Evolutionary conservation across 2,329 filamentous ascomycete species (phyloP).

Genomic region (Coleophoma eucalyptorum): DNA sequence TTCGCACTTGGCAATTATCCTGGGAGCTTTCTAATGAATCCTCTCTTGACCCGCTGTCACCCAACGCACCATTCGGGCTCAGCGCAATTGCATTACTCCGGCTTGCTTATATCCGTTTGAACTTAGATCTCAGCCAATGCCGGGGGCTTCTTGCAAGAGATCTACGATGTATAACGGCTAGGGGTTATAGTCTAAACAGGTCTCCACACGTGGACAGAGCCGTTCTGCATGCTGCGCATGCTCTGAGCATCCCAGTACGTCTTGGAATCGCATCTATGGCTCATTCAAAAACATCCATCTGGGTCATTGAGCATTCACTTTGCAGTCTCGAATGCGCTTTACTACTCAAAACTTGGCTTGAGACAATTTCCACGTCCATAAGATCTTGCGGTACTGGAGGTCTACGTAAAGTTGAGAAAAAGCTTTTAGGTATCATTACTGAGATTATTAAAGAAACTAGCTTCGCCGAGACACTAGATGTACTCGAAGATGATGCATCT

Average conservation of each 20-base stretch:
- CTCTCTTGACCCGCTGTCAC: constrained; percentile 32
- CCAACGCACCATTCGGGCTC: constrained; percentile 54
- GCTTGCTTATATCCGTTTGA: constrained; percentile 61
- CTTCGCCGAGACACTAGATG: neutral
- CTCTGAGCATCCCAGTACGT: constrained; percentile 64
- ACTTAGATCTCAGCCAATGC: constrained; percentile 60
- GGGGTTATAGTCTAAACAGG: constrained; percentile 54
- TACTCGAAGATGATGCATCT: neutral
- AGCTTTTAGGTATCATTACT: constrained; percentile 1
- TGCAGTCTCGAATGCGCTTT: constrained; percentile 61
- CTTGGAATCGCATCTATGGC: constrained; percentile 59
- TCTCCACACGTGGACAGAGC: constrained; percentile 60
- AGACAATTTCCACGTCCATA: constrained; percentile 2
- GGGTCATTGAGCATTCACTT: constrained; percentile 60
- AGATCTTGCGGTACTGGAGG: neutral
- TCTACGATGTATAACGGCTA: constrained; percentile 54
- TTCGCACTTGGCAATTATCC: constrained; percentile 53
- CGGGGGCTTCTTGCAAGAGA: constrained; percentile 64
- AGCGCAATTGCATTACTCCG: constrained; percentile 60
- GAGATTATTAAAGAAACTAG: constrained; percentile 2
- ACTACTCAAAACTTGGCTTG: constrained; percentile 32
- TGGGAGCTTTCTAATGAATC: constrained; percentile 43
- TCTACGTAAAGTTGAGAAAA: neutral
- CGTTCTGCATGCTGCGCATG: constrained; percentile 65
- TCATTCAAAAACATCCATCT: constrained; percentile 55